A percentile compares a stretch with the other conserved stretches of the same genome.
These are phyloP conservation scores for Dactylonectria macrodidyma DNA, from an alignment of 2,329 filamentous ascomycete species.

Conservation along the genomic window DNA sequence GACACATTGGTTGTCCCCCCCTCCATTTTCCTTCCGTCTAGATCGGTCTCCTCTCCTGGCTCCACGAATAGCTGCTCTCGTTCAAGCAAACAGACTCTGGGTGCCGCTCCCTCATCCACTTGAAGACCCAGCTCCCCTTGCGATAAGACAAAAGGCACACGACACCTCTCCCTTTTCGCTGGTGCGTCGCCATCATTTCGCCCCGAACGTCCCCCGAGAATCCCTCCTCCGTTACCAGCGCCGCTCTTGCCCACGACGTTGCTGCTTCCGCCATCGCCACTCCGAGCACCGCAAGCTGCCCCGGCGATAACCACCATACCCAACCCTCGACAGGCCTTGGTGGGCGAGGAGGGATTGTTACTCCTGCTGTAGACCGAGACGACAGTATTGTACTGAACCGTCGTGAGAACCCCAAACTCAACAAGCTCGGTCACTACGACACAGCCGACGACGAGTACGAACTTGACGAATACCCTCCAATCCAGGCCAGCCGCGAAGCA, in stretches of 20 bases:
- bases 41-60: background rate
- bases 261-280: conserved; percentile 27
- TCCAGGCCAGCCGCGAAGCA: conserved; percentile 48
- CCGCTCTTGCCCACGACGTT: conserved; percentile 41
- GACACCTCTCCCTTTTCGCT: conserved; percentile 25
- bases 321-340: conserved; percentile 44
- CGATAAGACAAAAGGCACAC: conserved; percentile 26
- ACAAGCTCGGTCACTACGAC: conserved; percentile 8
- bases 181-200: conserved; percentile 54
- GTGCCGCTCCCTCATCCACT: conserved; percentile 14
- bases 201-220: conserved; percentile 44
- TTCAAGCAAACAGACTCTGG: conserved; percentile 16
- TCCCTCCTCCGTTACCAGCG: conserved; percentile 55
- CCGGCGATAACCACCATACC: conserved; percentile 38
- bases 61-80: conserved; percentile 10
- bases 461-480: conserved; percentile 58
- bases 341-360: conserved; percentile 56
- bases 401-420: conserved; percentile 25
- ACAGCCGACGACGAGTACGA: conserved; percentile 54
- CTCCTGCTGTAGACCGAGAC: conserved; percentile 30
- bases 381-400: conserved; percentile 23
- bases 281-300: conserved; percentile 21
- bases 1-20: conserved; percentile 18
- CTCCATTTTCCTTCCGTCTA: conserved; percentile 6
- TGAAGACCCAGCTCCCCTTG: conserved; percentile 22